Evolutionary conservation across 352 stramenopile genomes (phyloP).

Genomic region (Aphanomyces invadans): DNA sequence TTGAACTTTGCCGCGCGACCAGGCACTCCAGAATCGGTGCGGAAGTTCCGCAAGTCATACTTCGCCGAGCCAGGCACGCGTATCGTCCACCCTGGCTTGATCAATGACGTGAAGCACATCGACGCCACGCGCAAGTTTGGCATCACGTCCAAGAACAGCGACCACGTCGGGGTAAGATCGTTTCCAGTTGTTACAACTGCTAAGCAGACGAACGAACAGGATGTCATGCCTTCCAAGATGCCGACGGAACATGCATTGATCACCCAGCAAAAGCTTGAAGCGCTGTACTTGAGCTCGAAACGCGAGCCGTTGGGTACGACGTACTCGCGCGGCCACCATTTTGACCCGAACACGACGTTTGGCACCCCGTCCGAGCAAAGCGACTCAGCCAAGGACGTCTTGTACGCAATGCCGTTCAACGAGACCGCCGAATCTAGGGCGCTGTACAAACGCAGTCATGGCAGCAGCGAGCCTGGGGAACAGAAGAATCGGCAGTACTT

Average conservation of each 20-base stretch:
- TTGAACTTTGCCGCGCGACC: constrained; percentile 53
- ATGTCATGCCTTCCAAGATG: constrained; percentile 42
- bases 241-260: constrained; percentile 58
- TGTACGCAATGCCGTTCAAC: constrained; percentile 54
- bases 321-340: constrained; percentile 58
- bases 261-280: constrained; percentile 56
- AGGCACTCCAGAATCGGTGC: constrained; percentile 57
- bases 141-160: constrained; percentile 51
- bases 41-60: constrained; percentile 77
- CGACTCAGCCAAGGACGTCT: constrained; percentile 76
- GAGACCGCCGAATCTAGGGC: constrained; percentile 57
- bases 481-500: constrained; percentile 82
- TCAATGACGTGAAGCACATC: constrained; percentile 67
- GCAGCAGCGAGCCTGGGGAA: constrained; percentile 66
- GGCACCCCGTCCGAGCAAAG: constrained; percentile 29
- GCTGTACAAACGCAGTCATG: constrained; percentile 72
- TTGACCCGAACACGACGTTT: constrained; percentile 57
- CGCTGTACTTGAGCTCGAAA: constrained; percentile 71
- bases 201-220: too few relatives aligned
- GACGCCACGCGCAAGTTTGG: constrained; percentile 58
- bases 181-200: too few relatives aligned
- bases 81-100: constrained; percentile 67
- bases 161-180: constrained; percentile 40
- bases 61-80: constrained; percentile 63
- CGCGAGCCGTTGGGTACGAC: constrained; percentile 68